Evolutionary conservation across 23 red algal genomes (phyloP).

Genomic region (Porphyridium purpureum): DNA sequence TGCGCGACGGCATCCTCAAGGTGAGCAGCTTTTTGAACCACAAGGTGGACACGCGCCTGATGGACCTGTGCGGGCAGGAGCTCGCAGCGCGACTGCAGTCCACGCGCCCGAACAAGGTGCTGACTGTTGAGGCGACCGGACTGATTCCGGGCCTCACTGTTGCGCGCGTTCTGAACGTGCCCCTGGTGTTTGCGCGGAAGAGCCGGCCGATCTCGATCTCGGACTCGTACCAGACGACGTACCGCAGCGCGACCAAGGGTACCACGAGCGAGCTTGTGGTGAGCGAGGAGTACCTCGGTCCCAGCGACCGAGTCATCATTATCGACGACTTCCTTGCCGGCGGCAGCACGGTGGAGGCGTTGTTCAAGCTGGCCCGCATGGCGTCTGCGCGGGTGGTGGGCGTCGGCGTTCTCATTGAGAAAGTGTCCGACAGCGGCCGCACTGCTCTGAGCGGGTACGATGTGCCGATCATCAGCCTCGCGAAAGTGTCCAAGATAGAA

Average conservation of each 20-base stretch:
- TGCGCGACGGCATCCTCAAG: constrained; percentile 60
- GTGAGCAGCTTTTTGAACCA: constrained; percentile 84
- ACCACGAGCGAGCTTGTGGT: constrained; percentile 58
- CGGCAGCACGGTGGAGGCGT: constrained; percentile 55
- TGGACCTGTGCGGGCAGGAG: constrained; percentile 69
- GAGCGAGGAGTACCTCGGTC: constrained; percentile 49
- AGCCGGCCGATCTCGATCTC: constrained; percentile 58
- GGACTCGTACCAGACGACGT: constrained; percentile 74
- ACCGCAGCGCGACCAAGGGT: constrained; percentile 73
- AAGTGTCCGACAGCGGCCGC: constrained; percentile 49
- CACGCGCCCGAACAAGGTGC: constrained; percentile 67
- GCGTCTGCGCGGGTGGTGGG: constrained; percentile 55
- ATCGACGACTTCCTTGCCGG: constrained; percentile 91
- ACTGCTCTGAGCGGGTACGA: constrained; percentile 76
- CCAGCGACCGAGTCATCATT: constrained; percentile 56
- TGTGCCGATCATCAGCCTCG: constrained; percentile 65
- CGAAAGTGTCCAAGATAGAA: constrained; percentile 25
- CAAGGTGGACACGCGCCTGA: constrained; percentile 57
- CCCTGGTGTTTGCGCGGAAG: constrained; percentile 75
- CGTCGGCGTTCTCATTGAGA: constrained; percentile 77
- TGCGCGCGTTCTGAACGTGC: constrained; percentile 26
- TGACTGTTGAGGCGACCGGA: constrained; percentile 80
- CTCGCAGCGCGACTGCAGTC: constrained; percentile 39
- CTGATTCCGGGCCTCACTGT: constrained; percentile 42
- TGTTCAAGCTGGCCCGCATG: constrained; percentile 81